Conservation (phyloP, 441 rosid genomes). For the Arabidopsis hybrid region DNA sequence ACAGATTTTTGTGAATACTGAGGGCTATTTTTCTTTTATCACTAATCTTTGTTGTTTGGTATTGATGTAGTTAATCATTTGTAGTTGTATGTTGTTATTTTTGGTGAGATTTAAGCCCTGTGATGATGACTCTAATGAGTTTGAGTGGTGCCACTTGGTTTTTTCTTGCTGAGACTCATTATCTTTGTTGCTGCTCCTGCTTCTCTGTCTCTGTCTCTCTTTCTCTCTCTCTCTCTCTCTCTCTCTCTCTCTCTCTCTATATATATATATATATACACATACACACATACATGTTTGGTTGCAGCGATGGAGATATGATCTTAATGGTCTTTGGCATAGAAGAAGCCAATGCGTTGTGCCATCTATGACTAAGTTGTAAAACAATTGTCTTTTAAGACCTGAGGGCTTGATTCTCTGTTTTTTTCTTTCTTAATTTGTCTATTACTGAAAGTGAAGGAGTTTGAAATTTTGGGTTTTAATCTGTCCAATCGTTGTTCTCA, state of each 20-base stretch:
- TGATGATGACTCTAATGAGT: conserved; percentile 40
- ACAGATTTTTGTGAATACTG: neutral
- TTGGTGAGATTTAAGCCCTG: conserved; percentile 30
- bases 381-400: neutral
- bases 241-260: neutral
- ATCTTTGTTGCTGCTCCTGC: conserved; percentile 18
- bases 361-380: neutral
- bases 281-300: neutral
- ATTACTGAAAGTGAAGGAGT: too few species aligned
- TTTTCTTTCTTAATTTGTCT: neutral
- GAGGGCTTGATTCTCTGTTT: conserved; percentile 2
- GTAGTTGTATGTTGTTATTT: neutral
- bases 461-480: too few species aligned
- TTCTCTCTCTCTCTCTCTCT: conserved; percentile 29
- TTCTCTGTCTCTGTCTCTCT: conserved; percentile 16
- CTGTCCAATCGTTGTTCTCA: neutral
- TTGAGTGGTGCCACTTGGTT: conserved; percentile 43
- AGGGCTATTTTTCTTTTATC: neutral
- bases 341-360: conserved; percentile 5
- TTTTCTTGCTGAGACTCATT: conserved; percentile 23
- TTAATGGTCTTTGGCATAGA: conserved; percentile 7
- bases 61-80: neutral
- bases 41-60: neutral
- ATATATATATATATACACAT: neutral
- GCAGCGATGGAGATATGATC: conserved; percentile 5